Base-by-base conservation (phyloP, 805 yeast genomes). In the Saccharomyces jurei region DNA sequence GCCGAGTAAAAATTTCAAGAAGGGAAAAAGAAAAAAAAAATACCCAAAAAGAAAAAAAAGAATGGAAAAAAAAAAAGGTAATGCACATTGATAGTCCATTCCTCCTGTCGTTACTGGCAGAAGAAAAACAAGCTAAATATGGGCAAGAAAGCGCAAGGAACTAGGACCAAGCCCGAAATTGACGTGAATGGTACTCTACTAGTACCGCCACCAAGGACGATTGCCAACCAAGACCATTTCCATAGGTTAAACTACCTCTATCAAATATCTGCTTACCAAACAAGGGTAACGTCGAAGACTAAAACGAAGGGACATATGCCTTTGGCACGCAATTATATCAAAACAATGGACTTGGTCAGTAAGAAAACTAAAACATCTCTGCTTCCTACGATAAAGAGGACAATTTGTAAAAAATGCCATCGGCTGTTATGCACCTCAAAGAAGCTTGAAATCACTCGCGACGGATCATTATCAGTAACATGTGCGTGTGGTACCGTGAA, bases 381-480 rank as follows among this genome's bases (percentile, higher is more conserved):
- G 29, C 77, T 86, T 44, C 90, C 91, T 0, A 69, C 71, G 36
- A 58, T 89, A 10, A 89, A 89, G 67, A 74, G 96, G 59, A 74
- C 78, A 0, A 64, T 84, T 14, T 89, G 96, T 69, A 88, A 87
- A 61, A 71, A 70, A 41, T 89, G 96, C 67, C 70, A 78, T 48
- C 66, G 81, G 62, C 77, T 50, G 49, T 65, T 0, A 59, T 74
- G 32, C 30, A 29, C 21, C 41, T 49, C 28, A 41, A 51, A 21
- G 9, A 26, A 2, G 22, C 53, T 84, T 1, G 74, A 36, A 13
- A 54, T 81, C 21, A 74, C 71, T 0, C 64, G 69, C 25, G 71
- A 74, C 58, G 86, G 86, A 56, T 68, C 79, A 0, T 66, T 84
- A 51, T 76, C 75, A 27, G 65, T 78, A 41, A 58, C 56, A 26